Percentiles rank a stretch among this genome's conserved stretches.
These are phyloP conservation scores for Talinum fruticosum DNA, from an alignment of 148 eudicot species.

Conservation along the genomic window DNA sequence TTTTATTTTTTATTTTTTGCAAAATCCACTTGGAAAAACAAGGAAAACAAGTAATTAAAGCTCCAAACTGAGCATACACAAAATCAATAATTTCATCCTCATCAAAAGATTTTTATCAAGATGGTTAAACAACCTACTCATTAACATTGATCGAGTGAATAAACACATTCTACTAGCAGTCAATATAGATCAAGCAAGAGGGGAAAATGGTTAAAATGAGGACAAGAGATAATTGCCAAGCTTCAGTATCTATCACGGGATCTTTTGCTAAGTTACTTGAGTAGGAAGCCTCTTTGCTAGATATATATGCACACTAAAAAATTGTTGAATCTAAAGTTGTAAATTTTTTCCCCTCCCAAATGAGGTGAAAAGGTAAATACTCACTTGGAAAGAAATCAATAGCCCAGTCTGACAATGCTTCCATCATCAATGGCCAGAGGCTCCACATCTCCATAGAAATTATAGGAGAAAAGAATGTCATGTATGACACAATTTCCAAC, in stretches of 20 bases:
- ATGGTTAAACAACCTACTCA: neutral
- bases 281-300: too few relatives aligned
- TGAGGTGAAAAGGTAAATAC: slow-evolving; percentile 18
- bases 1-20: too few relatives aligned
- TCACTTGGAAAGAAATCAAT: slow-evolving; percentile 96
- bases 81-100: neutral
- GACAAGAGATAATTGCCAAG: neutral
- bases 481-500: slow-evolving; percentile 92
- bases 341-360: too few relatives aligned
- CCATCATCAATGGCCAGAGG: slow-evolving; percentile 97
- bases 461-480: slow-evolving; percentile 92
- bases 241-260: neutral
- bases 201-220: neutral
- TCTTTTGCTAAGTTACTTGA: neutral
- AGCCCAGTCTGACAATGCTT: slow-evolving; percentile 96
- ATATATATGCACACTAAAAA: too few relatives aligned
- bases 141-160: neutral
- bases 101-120: neutral
- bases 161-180: neutral
- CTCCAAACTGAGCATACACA: neutral
- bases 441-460: slow-evolving; percentile 98
- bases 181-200: neutral
- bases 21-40: neutral
- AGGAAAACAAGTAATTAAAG: too few relatives aligned
- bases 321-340: too few relatives aligned